Evolutionary conservation across 805 yeast genomes (phyloP).

Genomic region (Millerago galiae): DNA sequence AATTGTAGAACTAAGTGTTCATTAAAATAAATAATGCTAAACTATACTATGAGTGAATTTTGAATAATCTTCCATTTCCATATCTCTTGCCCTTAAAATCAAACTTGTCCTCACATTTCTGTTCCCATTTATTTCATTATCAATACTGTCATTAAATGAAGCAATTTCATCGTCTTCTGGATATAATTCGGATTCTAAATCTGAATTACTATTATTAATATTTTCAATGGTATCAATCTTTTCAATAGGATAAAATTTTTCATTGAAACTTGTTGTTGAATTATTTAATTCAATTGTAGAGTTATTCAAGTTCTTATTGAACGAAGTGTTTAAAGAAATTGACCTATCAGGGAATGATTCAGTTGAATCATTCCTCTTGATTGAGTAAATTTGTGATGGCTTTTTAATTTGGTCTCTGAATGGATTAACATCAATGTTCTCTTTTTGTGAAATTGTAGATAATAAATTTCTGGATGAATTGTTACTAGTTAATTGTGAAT

Average conservation of each 20-base stretch:
- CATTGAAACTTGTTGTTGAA: background rate
- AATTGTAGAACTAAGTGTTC: no score
- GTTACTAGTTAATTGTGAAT: constrained; percentile 3
- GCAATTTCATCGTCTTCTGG: constrained; percentile 1
- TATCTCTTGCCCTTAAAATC: constrained; percentile 16
- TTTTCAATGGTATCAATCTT: background rate
- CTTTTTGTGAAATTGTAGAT: background rate
- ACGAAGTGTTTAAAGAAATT: background rate
- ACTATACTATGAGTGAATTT: background rate
- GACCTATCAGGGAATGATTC: background rate
- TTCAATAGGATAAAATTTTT: no score
- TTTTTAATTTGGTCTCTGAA: constrained; percentile 6
- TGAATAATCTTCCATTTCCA: constrained; percentile 22
- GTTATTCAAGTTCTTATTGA: constrained; percentile 1
- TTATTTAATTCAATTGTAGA: background rate
- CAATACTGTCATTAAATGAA: background rate
- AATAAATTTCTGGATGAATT: background rate
- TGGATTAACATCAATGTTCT: constrained; percentile 2
- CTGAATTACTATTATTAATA: background rate
- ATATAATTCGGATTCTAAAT: background rate
- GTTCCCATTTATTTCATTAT: background rate
- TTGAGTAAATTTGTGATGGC: constrained; percentile 3
- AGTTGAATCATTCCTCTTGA: background rate
- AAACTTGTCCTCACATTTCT: constrained; percentile 17
- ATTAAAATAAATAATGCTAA: no score